Base-by-base conservation (phyloP, 2,329 filamentous ascomycete genomes). In the Fusarium compactum region DNA sequence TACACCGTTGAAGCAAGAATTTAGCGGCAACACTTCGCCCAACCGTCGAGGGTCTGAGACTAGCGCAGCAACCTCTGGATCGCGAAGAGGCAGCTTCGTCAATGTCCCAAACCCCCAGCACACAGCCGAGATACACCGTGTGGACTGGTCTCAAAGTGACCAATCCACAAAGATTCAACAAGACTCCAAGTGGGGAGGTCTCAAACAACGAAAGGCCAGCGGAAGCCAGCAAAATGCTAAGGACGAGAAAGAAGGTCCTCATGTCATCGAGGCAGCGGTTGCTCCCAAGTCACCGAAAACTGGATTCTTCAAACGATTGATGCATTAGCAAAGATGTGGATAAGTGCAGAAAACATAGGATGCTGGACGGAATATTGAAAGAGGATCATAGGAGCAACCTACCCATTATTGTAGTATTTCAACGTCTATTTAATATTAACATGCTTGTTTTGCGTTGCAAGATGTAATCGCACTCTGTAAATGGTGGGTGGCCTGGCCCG, bases 121-220 rank as follows among this genome's bases (percentile, higher is more conserved):
- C 12, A 54, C 62, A 15, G 62, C 70, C 15, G 70, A 80, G 30
- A 78, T 82, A 58, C 80, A 82, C 70, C 80, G 83, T 32, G 84
- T 85, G 58, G 87, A 90, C 76, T 90, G 88, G 88, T 85, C 85
- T 30, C 87, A 90, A 74, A 85, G 82, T 71, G 87, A 89, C 66
- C 85, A 89, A 55, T 47, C 65, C 8, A 57, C 65, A 38, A 65
- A 70, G 45, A 48, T 59, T 41, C 85, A 82, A 71, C 80, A 79
- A 41, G 84, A 86, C 40, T 87, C 86, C 1, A 81, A 83, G 47
- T 86, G 85, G 84, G 67, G 34, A 41, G 81, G 80, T 18, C 74
- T 89, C 56, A 82, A 80, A 73, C 80, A 80, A 6, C 81, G 79
- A 57, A 76, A 84, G 22, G 80, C 79, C 18, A 79, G 78, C 45